Conservation (phyloP, 2,329 filamentous ascomycete species). For the Pseudocercospora vitis region DNA sequence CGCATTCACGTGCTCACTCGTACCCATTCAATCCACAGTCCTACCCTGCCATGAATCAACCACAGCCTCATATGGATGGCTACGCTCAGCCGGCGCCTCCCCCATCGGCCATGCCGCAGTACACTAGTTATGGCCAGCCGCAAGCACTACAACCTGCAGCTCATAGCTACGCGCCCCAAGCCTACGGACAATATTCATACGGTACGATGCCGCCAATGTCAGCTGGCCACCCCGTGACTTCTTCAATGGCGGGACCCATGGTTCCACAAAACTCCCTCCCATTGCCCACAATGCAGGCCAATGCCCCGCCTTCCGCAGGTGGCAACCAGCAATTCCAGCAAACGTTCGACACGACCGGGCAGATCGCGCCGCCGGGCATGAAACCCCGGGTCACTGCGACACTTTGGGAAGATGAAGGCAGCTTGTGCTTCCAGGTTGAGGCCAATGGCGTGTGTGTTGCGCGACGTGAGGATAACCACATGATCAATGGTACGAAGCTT, state of each 20-base stretch:
- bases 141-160: constrained; percentile 56
- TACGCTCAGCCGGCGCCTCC: constrained; percentile 68
- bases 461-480: constrained; percentile 93
- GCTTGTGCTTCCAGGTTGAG: constrained; percentile 95
- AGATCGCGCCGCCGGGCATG: constrained; percentile 87
- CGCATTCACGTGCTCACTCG: constrained; percentile 19
- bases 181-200: constrained; percentile 72
- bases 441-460: constrained; percentile 95
- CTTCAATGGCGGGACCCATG: constrained; percentile 65
- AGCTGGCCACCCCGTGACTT: constrained; percentile 66
- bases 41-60: constrained; percentile 73
- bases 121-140: constrained; percentile 63
- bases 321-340: constrained; percentile 29
- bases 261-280: constrained; percentile 71
- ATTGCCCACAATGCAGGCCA: constrained; percentile 45
- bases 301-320: constrained; percentile 23
- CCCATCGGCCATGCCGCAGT: constrained; percentile 71
- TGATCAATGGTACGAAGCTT: constrained; percentile 98
- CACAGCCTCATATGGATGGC: constrained; percentile 74
- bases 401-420: constrained; percentile 97
- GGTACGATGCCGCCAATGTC: constrained; percentile 80
- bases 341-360: constrained; percentile 82
- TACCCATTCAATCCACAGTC: constrained; percentile 20
- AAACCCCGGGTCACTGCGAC: constrained; percentile 96
- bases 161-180: constrained; percentile 59